Percentiles rank a stretch among this genome's conserved stretches.
Evolutionary conservation across 192 early-diverging fungal genomes (phyloP).

Genomic region (Radiomyces spectabilis): DNA sequence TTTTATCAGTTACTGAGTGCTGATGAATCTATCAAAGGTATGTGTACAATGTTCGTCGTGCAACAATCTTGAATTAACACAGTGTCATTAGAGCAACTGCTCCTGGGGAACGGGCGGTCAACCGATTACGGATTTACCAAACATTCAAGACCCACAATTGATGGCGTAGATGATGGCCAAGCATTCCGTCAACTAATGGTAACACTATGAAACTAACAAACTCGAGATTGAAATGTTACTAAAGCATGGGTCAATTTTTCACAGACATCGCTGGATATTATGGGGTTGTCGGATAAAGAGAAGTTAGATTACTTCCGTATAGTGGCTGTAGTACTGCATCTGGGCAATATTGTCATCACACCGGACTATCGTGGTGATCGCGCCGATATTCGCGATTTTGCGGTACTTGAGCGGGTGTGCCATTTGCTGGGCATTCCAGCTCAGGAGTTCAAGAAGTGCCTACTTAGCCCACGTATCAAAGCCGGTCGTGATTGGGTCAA

Average conservation of each 20-base stretch:
- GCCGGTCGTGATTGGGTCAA: conserved; percentile 96
- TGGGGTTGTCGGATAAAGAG: conserved; percentile 71
- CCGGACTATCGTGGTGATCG: conserved; percentile 74
- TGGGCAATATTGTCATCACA: conserved; percentile 86
- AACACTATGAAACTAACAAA: neutral
- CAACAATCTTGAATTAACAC: too few species aligned
- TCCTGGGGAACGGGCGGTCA: conserved; percentile 6
- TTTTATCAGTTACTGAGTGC: conserved; percentile 98
- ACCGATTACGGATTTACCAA: conserved; percentile 57
- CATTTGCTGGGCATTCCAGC: conserved; percentile 89
- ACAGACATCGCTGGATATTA: conserved; percentile 73
- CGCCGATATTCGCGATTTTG: conserved; percentile 72
- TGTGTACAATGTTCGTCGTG: too few species aligned
- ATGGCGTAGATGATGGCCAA: conserved; percentile 84
- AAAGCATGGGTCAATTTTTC: neutral
- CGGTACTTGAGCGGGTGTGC: conserved; percentile 81
- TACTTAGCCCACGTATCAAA: conserved; percentile 87
- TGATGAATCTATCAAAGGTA: conserved; percentile 63
- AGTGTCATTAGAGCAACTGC: conserved; percentile 1
- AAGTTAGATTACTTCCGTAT: conserved; percentile 76
- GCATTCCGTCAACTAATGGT: conserved; percentile 75
- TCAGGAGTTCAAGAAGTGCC: conserved; percentile 76
- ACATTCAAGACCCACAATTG: conserved; percentile 78
- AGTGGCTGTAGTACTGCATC: conserved; percentile 81
- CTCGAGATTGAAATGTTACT: neutral